Base-by-base conservation (phyloP, 164 flowering plant genomes). In the Macadamia tetraphylla region DNA sequence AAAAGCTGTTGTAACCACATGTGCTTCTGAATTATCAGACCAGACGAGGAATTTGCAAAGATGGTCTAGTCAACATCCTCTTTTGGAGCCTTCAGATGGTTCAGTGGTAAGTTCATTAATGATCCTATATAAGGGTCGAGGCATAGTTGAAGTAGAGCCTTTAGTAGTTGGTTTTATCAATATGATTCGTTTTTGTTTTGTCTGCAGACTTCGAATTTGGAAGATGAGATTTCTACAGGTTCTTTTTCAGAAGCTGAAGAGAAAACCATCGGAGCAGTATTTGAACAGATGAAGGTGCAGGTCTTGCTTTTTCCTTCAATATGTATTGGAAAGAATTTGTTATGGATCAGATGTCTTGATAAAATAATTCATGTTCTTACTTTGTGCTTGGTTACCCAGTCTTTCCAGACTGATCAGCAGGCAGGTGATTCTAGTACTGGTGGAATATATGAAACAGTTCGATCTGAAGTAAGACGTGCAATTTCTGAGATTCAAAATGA, bases 241-340 rank as follows among this genome's bases (percentile, higher is more conserved):
- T 82, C 87, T 35, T 66, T 78, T 3, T 84, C 86, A n/a, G 91
- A 82, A 77, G 90, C 81, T 48, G 92, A 92, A 76, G 94, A 87
- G 78, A 85, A 81, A 74, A 86, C 86, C 13, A 77, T 83, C 51
- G 79, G 74, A 70, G 81, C 87, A 64, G 86, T 84, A 70, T 78
- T 49, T 55, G 87, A 87, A 63, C 88, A 80, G 64, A 84, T 80
- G 74, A 80, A 83, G 85, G 94, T 69, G 66, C 40, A 17, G 13
- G 40, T 46, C 51, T 46, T 46, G 30, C 17, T 17, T 48, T 18
- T 31, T 48, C 13, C 61, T 23, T 18, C 2, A 7, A 9, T 70
- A 30, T 63, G 51, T 29, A 8, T 9, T 31, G 17, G 7, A 17
- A 8, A 64, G 48, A 10, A 56, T 67, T 35, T 30, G 18, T 65